Conservation (phyloP, 2,329 filamentous ascomycete genomes). For the Stachybotrys elegans region DNA sequence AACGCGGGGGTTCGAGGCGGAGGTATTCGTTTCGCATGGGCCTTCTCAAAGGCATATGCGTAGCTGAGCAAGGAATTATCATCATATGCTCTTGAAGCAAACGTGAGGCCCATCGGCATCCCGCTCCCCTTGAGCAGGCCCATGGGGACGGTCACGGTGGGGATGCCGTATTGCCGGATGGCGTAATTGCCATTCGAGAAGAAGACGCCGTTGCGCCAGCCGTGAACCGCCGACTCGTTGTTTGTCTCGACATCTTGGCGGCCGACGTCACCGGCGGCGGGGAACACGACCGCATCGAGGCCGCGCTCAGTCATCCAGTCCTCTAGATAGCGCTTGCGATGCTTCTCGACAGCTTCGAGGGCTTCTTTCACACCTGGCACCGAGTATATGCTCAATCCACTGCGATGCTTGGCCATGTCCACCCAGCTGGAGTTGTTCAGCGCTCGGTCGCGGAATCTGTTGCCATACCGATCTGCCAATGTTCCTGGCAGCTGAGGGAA, state of each 20-base stretch:
- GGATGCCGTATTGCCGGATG: slow-evolving; percentile 49
- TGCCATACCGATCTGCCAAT: no score
- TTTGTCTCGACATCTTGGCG: slow-evolving; percentile 39
- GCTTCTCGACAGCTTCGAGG: slow-evolving; percentile 1
- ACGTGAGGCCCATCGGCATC: slow-evolving; percentile 50
- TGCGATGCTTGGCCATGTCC: background rate
- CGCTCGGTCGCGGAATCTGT: no score
- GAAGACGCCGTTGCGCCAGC: slow-evolving; percentile 37
- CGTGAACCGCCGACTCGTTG: slow-evolving; percentile 8
- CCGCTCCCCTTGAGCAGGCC: slow-evolving; percentile 36
- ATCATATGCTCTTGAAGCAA: slow-evolving; percentile 42
- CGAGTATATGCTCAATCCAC: slow-evolving; percentile 26
- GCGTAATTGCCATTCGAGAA: slow-evolving; percentile 50
- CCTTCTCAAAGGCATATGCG: slow-evolving; percentile 14
- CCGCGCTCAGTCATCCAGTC: slow-evolving; percentile 39
- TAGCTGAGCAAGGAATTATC: slow-evolving; percentile 28
- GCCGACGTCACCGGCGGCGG: slow-evolving; percentile 45
- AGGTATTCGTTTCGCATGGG: slow-evolving; percentile 4
- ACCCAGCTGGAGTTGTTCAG: background rate
- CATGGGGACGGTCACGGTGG: slow-evolving; percentile 50
- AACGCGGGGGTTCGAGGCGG: slow-evolving; percentile 11
- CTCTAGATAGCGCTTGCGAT: slow-evolving; percentile 38
- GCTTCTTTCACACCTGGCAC: no score
- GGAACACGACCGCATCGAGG: slow-evolving; percentile 43
- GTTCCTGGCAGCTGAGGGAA: no score